phyloP scores from a whole-genome alignment of 2,329 filamentous ascomycete genomes.

The Catunica adiposa region DNA sequence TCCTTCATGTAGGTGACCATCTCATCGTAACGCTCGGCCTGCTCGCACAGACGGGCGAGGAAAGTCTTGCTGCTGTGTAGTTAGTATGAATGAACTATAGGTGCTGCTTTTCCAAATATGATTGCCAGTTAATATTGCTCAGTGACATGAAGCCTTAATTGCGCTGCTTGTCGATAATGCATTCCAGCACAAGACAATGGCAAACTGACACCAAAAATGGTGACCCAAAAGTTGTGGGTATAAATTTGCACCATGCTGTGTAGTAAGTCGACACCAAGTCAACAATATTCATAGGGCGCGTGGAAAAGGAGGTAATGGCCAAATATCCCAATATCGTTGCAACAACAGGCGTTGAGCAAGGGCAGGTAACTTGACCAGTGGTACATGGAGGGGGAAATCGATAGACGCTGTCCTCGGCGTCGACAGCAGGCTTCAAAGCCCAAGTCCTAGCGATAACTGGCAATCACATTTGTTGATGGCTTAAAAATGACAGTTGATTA shows the following conservation, averaged over 20 bases:
- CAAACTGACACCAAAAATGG: too few relatives aligned
- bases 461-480: not conserved
- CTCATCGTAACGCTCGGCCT: constrained; percentile 99
- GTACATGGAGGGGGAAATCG: not conserved
- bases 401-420: not conserved
- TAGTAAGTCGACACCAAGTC: too few relatives aligned
- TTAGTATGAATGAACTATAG: constrained; percentile 6
- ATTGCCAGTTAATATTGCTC: not conserved
- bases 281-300: too few relatives aligned
- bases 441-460: not conserved
- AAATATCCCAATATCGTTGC: not conserved
- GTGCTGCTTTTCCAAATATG: not conserved
- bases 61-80: constrained; percentile 77
- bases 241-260: too few relatives aligned
- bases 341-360: not conserved
- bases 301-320: constrained; percentile 7
- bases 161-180: too few relatives aligned
- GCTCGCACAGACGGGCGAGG: constrained; percentile 98
- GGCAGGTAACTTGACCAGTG: not conserved
- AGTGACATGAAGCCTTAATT: too few relatives aligned
- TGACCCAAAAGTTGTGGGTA: too few relatives aligned
- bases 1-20: constrained; percentile 99
- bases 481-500: constrained; percentile 6
- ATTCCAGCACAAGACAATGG: too few relatives aligned
- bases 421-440: not conserved